Conservation (phyloP, 2,329 filamentous ascomycete genomes). For the Xylariaceae sp. region DNA sequence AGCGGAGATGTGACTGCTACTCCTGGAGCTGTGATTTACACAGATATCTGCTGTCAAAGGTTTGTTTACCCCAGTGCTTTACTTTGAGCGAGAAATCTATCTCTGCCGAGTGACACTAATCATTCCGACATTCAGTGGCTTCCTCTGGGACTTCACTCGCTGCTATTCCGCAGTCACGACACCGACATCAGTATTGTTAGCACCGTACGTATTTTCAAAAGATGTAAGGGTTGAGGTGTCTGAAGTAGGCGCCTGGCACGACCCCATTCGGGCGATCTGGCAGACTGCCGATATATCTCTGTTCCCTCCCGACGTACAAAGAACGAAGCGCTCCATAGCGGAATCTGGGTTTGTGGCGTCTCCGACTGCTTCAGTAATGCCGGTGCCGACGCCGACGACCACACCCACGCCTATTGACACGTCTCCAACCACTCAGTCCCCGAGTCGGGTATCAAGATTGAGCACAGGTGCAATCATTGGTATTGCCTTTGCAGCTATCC, state of each 20-base stretch:
- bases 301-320: conserved; percentile 5
- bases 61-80: too few species aligned
- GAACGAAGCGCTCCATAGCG: conserved; percentile 1
- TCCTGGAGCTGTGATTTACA: not conserved
- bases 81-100: too few species aligned
- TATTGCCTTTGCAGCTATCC: not conserved
- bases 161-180: conserved; percentile 13
- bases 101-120: too few species aligned
- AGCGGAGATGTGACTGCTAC: not conserved
- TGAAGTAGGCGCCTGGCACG: conserved; percentile 1
- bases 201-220: not conserved
- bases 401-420: not conserved
- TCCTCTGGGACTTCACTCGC: conserved; percentile 3
- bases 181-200: conserved; percentile 5
- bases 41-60: conserved; percentile 10
- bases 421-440: not conserved
- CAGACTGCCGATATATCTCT: conserved; percentile 1
- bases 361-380: not conserved
- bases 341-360: conserved; percentile 1
- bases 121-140: too few species aligned
- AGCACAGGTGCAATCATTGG: not conserved
- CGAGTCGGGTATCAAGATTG: not conserved
- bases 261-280: conserved; percentile 2
- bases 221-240: not conserved
- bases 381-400: not conserved